Percentiles rank a stretch among this genome's conserved stretches.
These are phyloP conservation scores for Venturiaceae sp. DNA, from an alignment of 2,329 filamentous ascomycete genomes.

Conservation along the genomic window DNA sequence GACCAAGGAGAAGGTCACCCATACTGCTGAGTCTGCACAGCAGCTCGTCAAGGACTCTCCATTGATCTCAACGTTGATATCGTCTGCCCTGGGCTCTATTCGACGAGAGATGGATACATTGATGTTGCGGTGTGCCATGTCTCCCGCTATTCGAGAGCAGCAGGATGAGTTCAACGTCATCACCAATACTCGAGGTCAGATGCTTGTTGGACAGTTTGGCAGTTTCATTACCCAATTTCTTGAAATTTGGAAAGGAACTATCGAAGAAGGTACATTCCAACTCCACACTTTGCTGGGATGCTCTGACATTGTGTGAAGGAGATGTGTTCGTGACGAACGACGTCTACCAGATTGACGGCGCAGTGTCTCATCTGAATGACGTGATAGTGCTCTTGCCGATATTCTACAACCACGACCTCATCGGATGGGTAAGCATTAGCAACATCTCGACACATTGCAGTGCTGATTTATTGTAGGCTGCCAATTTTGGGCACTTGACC, in stretches of 20 bases:
- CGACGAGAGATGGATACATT: conserved; percentile 41
- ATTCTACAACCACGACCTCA: conserved; percentile 31
- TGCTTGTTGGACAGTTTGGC: conserved; percentile 43
- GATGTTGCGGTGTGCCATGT: conserved; percentile 42
- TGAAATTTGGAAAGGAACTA: conserved; percentile 34
- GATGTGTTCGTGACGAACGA: conserved; percentile 44
- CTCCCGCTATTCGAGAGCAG: conserved; percentile 40
- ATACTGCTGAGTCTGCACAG: conserved; percentile 27
- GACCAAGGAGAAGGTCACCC: conserved; percentile 15
- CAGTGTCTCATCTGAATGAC: conserved; percentile 41
- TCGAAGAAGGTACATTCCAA: conserved; percentile 25
- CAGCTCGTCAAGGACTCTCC: conserved; percentile 29
- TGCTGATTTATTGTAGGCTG: conserved; percentile 17
- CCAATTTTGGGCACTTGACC: conserved; percentile 42
- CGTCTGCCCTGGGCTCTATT: conserved; percentile 35
- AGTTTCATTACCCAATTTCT: conserved; percentile 40
- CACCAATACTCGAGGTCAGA: conserved; percentile 36
- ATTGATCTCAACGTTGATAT: conserved; percentile 34
- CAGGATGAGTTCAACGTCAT: conserved; percentile 46
- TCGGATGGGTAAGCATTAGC: conserved; percentile 27
- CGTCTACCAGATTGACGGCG: conserved; percentile 38
- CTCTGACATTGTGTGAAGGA: conserved; percentile 15
- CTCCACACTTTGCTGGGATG: not conserved
- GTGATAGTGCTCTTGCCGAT: conserved; percentile 41
- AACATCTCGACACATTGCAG: not conserved